phyloP scores from a whole-genome alignment of 257 asterid genomes.

The Ophiorrhiza pumila region DNA sequence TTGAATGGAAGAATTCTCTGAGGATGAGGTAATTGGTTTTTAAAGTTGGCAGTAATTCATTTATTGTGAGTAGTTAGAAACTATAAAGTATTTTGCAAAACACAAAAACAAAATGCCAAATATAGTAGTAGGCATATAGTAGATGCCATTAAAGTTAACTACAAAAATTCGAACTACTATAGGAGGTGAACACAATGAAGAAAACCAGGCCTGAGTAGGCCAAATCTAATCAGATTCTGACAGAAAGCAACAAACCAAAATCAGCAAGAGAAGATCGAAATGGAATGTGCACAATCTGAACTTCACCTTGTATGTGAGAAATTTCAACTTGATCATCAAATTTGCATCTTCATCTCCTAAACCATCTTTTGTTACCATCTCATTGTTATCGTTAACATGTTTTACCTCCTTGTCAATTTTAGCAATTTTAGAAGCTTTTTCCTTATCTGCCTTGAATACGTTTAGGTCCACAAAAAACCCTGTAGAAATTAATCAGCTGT shows the following conservation, averaged over 20 bases:
- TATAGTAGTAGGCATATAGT: neutral
- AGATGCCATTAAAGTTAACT: neutral
- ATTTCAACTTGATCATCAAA: conserved; percentile 94
- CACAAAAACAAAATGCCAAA: neutral
- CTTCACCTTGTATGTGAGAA: conserved; percentile 85
- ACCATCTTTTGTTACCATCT: conserved; percentile 37
- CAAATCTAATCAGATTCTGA: neutral
- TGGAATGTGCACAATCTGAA: neutral
- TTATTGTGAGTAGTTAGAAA: neutral
- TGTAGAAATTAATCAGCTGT: conserved; percentile 35
- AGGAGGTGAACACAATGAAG: neutral
- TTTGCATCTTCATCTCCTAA: conserved; percentile 99
- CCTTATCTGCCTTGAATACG: conserved; percentile 66
- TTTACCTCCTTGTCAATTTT: conserved; percentile 30
- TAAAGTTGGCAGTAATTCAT: neutral
- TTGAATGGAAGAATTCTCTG: neutral
- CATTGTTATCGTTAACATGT: conserved; percentile 32
- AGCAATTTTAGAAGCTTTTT: conserved; percentile 41
- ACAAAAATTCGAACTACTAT: neutral
- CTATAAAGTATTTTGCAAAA: neutral
- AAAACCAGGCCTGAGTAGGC: conserved; percentile 3
- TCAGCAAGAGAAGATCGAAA: neutral
- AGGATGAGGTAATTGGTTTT: neutral
- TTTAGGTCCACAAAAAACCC: conserved; percentile 95
- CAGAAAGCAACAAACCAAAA: neutral